Base-by-base conservation (phyloP, 1,284 basidiomycete genomes). In the Ganoderma resinaceum region DNA sequence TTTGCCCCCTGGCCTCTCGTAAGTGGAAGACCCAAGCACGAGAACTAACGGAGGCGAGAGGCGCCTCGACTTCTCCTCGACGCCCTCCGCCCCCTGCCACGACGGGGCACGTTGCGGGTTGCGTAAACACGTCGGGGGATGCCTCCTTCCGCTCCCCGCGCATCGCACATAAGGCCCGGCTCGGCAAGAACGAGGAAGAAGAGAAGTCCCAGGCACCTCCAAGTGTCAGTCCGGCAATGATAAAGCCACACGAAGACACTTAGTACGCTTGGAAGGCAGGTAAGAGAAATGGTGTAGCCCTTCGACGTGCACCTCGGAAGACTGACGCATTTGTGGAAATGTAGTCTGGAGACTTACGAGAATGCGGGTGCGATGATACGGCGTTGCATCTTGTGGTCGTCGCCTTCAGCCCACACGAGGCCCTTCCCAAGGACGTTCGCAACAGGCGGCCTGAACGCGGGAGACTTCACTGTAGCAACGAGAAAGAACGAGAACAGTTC, bases 361-460 rank as follows among this genome's bases (percentile, higher is more conserved):
- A 80, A 80, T n/a, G 79, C 79, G 18, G 78, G 76, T 29, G 74
- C 74, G 66, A 80, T 73, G 49, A 78, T 71, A 63, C 75, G 78
- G 64, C 79, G 76, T 65, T 79, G 78, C 53, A 74, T 72, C 70
- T 72, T 76, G 73, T 80, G 79, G 57, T 73, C 70, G 29, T 77
- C 74, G 58, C 79, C 78, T 70, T 80, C 77, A 9, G 76, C 77
- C 73, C 74, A 77, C 5, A 75, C 70, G 49, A 80, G 59, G n/a
- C 79, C 77, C 26, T 73, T 69, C 52, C 79, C 80, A 12, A 77
- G 58, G 11, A 75, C 70, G 68, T 74, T 76, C 58, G 73, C 73
- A 16, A 74, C 73, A 14, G 73, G 73, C n/a, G 73, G 73, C 35
- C 75, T 62, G 69, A 76, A 74, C 60, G 72, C 71, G 3, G 75